Evolutionary conservation across 2,329 filamentous ascomycete species (phyloP), one percentile per base, ranked within the genome.

Genomic region (Neofusicoccum kwambonambiense): DNA sequence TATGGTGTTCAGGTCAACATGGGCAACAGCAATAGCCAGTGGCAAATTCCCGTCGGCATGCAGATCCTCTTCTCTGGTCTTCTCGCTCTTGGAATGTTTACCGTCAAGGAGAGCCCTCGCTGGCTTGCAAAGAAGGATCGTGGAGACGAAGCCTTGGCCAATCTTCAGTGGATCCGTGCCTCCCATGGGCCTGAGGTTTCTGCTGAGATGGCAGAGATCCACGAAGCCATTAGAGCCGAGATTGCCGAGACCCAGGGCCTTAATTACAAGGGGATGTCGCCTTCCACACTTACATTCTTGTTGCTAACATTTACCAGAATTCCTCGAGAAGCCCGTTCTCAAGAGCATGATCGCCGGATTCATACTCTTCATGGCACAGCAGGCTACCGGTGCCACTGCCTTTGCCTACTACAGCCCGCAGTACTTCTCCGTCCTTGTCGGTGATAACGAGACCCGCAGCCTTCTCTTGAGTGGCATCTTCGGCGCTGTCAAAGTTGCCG

Each of bases 71-170:
- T 75, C n/a, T 73, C 69, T 1, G 68, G 71, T 15, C 54, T 75
- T 27, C 71, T 76, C 17, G 71, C 73, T 54, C 56, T 70, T 50
- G 71, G 69, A 58, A 71, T 75, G 69, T 64, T 74, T 54, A 73
- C 73, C 35, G 62, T 72, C 4, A 67, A 68, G n/a, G 67, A 72
- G 35, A 88, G 81, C 56, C 88, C 88, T 1, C 82, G 89, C 45
- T 90, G 88, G 88, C 78, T 90, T 3, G 88, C 88, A 8, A 82
- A 83, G 15, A 82, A 87, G 68, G 87, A 87, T 66, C 81, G 85
- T 0, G 87, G 86, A 78, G 86, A 89, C n/a, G 83, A 89, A 69
- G 82, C 83, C 4, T 82, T 80, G 77, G 70, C 74, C 51, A 83
- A 79, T 66, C 75, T 86, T 2, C 73, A 75, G 62, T 86, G 83